Percentiles rank a stretch among this genome's conserved stretches.
phyloP scores from a whole-genome alignment of 1,284 basidiomycete genomes.

The Heterobasidion occidentale region DNA sequence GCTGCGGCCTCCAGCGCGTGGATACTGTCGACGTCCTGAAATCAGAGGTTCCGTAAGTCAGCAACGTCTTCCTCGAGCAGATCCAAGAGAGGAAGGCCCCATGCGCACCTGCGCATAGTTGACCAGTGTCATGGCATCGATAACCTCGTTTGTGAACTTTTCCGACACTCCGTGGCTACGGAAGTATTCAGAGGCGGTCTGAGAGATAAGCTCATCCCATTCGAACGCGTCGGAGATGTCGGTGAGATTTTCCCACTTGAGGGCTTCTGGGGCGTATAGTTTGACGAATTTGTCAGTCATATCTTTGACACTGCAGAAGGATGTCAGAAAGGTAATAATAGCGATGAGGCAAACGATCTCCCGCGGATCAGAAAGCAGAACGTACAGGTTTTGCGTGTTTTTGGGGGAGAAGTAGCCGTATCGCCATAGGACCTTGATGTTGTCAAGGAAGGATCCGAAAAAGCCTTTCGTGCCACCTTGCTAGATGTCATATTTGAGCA shows the following conservation, averaged over 20 bases:
- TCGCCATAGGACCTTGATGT: conserved; percentile 65
- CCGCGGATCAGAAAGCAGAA: not conserved
- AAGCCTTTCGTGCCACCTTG: conserved; percentile 40
- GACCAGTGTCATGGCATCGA: conserved; percentile 80
- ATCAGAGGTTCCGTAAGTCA: not conserved
- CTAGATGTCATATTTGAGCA: conserved; percentile 11
- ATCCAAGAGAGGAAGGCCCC: not conserved
- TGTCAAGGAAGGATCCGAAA: conserved; percentile 60
- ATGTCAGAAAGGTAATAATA: not conserved
- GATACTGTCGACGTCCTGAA: conserved; percentile 62
- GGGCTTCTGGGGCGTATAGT: conserved; percentile 54
- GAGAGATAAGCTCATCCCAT: conserved; percentile 44
- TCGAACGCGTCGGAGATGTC: conserved; percentile 46
- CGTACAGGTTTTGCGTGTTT: conserved; percentile 51
- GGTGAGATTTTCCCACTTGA: conserved; percentile 59
- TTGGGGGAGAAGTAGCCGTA: conserved; percentile 74
- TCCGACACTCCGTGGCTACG: conserved; percentile 44
- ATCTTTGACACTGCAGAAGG: conserved; percentile 40
- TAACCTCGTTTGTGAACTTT: conserved; percentile 67
- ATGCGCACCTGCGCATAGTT: conserved; percentile 73
- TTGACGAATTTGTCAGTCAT: conserved; percentile 48
- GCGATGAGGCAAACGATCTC: not conserved
- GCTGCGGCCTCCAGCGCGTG: conserved; percentile 76
- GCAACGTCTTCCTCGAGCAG: no score
- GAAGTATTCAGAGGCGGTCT: conserved; percentile 57